Base-by-base conservation (phyloP, 805 yeast genomes). In the Candida insectorum region DNA sequence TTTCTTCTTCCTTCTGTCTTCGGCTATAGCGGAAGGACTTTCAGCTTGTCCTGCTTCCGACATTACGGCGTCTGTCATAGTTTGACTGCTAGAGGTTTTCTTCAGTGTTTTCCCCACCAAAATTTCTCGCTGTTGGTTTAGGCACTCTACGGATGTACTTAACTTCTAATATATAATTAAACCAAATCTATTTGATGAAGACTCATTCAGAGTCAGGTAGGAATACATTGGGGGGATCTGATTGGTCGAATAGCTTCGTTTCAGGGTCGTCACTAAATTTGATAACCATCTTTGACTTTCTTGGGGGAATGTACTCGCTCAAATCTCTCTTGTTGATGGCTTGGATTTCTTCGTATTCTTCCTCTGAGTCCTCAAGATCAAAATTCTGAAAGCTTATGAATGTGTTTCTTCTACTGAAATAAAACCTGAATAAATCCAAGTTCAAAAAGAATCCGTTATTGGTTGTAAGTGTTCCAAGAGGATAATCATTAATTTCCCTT, bases 361-460 rank as follows among this genome's bases (percentile, higher is more conserved):
- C 23, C 11, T 20, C 23, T 20, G 23, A 20, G 11, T 20, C 23
- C 8, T 20, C 8, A 11, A 20, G 11, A n/a, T n/a, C n/a, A n/a
- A n/a, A n/a, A n/a, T n/a, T n/a, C n/a, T n/a, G n/a, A n/a, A n/a
- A n/a, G n/a, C n/a, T n/a, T n/a, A n/a, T n/a, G n/a, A n/a, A n/a
- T n/a, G n/a, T n/a, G n/a, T n/a, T n/a, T 20, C 11, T 28, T 13
- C 18, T 22, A 6, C 4, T 11, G 20, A 18, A 33, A 13, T 23
- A 25, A 12, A 18, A 26, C 29, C 36, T 15, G 30, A 48, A 47
- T 32, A 45, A 42, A n/a, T 43, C 50, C 5, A 48, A 38, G 31
- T 54, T 53, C 48, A 53, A 41, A n/a, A 48, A 26, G 23, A 47
- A 33, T 16, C 33, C 43, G 35, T 34, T 27, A 28, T 35, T 41